Evolutionary conservation across 345 rosid genomes (phyloP), one percentile per base, ranked within the genome.

Genomic region (Populus euphratica): DNA sequence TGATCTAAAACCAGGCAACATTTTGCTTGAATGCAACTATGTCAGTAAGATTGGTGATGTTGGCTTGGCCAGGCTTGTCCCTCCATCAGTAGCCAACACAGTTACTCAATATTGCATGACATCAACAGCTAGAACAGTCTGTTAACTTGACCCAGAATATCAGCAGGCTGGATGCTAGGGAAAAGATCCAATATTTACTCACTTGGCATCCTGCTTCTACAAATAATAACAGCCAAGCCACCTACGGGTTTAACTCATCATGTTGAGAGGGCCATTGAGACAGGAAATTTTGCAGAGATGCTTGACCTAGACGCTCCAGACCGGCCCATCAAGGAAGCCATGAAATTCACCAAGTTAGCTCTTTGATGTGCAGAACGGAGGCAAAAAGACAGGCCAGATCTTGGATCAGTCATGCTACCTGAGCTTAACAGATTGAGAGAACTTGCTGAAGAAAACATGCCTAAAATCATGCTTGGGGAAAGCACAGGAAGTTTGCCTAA

Each of bases 21-120:
- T 93, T 73, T 83, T 95, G 73, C 91, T 95, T 18, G 94, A 93
- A 73, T 85, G 88, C 43, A 87, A 93, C 85, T 96, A 73, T 16
- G 94, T 89, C 27, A 93, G 99, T 90, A 96, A 96, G 89, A 96
- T 96, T 14, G 87, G 98, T 7, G 97, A 93, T 64, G 95, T 93
- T 10, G 99, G 99, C 47, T 78, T 91, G 85, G 97, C 99, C 49
- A 93, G 99, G 86, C 92, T 96, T 0, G 93, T 96, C 70, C 99
- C 98, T 78, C 92, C 97, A n/a, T 86, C 96, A 0, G 84, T 92
- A 35, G 86, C 96, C 17, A 72, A 89, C 74, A 17, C 81, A 7
- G 90, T 81, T 33, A 93, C 99, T 36, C 98, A 93, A 76, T 92
- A 92, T 43, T 91, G 89, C 64, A 86, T 96, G 94, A 96, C 99